These are phyloP conservation scores for Phytopythium sindhum DNA, from an alignment of 352 stramenopile genomes.

Conservation along the genomic window DNA sequence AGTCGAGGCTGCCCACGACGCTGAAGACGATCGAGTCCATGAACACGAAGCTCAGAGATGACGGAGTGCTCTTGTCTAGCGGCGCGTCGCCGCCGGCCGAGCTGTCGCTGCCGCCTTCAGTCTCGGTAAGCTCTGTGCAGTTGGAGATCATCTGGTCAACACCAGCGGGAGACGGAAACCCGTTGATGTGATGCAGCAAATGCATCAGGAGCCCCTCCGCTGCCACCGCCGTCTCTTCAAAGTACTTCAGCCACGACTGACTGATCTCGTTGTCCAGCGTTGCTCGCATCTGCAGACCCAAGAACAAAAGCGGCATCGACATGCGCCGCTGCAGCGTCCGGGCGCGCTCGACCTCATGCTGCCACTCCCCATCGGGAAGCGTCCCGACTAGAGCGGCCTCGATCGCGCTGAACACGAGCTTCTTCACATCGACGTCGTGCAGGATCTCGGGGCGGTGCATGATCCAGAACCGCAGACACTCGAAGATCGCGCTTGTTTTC, in stretches of 20 bases:
- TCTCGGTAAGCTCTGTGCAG: slow-evolving; percentile 65
- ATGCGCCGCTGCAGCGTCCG: slow-evolving; percentile 58
- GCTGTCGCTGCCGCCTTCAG: slow-evolving; percentile 23
- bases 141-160: slow-evolving; percentile 84
- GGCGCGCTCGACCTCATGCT: slow-evolving; percentile 69
- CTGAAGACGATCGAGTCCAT: slow-evolving; percentile 88
- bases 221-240: slow-evolving; percentile 81
- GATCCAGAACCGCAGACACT: slow-evolving; percentile 83
- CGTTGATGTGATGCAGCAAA: slow-evolving; percentile 83
- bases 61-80: slow-evolving; percentile 23
- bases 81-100: not conserved
- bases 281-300: slow-evolving; percentile 81
- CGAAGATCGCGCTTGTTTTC: slow-evolving; percentile 84
- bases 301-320: slow-evolving; percentile 82
- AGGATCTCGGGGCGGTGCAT: slow-evolving; percentile 74
- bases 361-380: slow-evolving; percentile 77
- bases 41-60: slow-evolving; percentile 81
- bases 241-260: slow-evolving; percentile 73
- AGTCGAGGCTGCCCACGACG: slow-evolving; percentile 78
- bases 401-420: slow-evolving; percentile 82
- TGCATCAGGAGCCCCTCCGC: slow-evolving; percentile 83
- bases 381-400: slow-evolving; percentile 82
- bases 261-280: slow-evolving; percentile 72
- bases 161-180: slow-evolving; percentile 76
- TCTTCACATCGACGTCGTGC: slow-evolving; percentile 77